Conservation (phyloP, 2,329 filamentous ascomycete genomes). For the Alternaria angustiovoidea region DNA sequence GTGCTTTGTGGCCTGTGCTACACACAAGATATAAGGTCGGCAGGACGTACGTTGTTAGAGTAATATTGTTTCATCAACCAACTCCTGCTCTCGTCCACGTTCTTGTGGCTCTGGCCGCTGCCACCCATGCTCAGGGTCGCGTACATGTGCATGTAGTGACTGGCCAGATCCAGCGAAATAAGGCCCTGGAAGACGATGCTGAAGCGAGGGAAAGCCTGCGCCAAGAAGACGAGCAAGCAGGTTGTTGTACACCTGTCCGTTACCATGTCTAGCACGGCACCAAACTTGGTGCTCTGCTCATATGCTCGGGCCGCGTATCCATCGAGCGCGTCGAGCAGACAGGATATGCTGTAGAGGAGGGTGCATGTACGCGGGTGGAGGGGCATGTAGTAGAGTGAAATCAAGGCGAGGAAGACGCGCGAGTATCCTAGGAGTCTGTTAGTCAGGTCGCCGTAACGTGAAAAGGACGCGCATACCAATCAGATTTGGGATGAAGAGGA, state of each 20-base stretch:
- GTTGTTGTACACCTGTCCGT: slow-evolving; percentile 97
- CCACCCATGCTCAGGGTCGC: slow-evolving; percentile 89
- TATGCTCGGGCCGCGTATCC: slow-evolving; percentile 88
- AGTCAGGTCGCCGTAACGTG: slow-evolving; percentile 10
- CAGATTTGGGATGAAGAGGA: slow-evolving; percentile 62
- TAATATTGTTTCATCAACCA: slow-evolving; percentile 95
- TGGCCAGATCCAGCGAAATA: slow-evolving; percentile 91
- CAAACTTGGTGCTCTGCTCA: slow-evolving; percentile 93
- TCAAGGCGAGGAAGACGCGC: slow-evolving; percentile 71
- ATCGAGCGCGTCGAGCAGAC: slow-evolving; percentile 93
- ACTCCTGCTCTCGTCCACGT: slow-evolving; percentile 85
- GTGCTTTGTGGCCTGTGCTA: not conserved
- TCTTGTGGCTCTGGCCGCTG: slow-evolving; percentile 85
- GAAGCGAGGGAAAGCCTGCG: slow-evolving; percentile 93
- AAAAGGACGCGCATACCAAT: slow-evolving; percentile 53
- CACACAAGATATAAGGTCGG: not conserved
- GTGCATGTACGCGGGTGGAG: slow-evolving; percentile 96
- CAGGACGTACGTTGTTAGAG: slow-evolving; percentile 81
- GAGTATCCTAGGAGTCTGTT: slow-evolving; percentile 54
- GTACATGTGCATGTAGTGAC: slow-evolving; percentile 99
- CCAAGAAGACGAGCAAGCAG: slow-evolving; percentile 92
- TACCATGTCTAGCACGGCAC: slow-evolving; percentile 98
- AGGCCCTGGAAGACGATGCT: slow-evolving; percentile 92
- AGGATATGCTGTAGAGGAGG: slow-evolving; percentile 89
- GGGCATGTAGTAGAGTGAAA: slow-evolving; percentile 98